Conservation (phyloP, 148 eudicot species). For the Amaranthus hypochondriacus region DNA sequence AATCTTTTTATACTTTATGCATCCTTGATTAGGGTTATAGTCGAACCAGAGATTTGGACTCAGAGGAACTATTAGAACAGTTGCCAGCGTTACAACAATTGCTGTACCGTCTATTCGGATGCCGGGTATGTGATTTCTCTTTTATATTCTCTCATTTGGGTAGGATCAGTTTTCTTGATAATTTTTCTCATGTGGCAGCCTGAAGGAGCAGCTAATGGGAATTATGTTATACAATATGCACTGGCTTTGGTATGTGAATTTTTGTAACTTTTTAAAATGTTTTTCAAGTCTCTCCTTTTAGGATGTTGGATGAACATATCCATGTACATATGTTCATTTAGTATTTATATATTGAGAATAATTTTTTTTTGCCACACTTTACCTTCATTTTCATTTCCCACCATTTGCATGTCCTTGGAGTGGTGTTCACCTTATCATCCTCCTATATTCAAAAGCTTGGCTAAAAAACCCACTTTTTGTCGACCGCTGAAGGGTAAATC, state of each 20-base stretch:
- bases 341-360: not conserved
- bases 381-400: too few relatives aligned
- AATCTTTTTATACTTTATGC: slow-evolving; percentile 1
- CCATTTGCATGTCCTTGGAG: too few relatives aligned
- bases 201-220: slow-evolving; percentile 87
- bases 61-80: slow-evolving; percentile 83
- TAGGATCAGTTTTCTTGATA: slow-evolving; percentile 10
- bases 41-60: slow-evolving; percentile 78
- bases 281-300: not conserved
- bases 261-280: not conserved
- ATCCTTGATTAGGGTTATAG: slow-evolving; percentile 61
- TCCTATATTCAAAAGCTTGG: too few relatives aligned
- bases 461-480: too few relatives aligned
- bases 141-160: not conserved
- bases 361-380: too few relatives aligned
- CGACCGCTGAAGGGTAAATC: too few relatives aligned
- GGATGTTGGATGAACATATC: not conserved
- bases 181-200: slow-evolving; percentile 52
- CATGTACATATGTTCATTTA: not conserved
- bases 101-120: slow-evolving; percentile 81
- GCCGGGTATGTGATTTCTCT: slow-evolving; percentile 55
- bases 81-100: slow-evolving; percentile 92
- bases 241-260: slow-evolving; percentile 74
- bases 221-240: slow-evolving; percentile 96
- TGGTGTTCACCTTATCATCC: too few relatives aligned